Conservation (phyloP, 139 green algal genomes). For the Micractinium sp. region DNA sequence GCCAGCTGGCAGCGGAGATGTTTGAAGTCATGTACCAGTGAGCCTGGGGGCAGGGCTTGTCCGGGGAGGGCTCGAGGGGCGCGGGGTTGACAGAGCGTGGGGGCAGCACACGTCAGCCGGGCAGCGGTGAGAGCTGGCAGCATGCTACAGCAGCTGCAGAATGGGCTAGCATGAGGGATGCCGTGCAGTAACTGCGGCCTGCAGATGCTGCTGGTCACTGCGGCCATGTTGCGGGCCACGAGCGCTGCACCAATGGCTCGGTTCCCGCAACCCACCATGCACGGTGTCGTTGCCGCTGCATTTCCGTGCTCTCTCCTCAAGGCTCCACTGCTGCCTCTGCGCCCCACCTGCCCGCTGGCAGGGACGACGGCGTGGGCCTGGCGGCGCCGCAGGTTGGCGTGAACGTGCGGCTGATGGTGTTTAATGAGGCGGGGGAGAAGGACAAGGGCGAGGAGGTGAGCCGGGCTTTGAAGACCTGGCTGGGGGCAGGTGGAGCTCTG, state of each 20-base stretch:
- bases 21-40: constrained; percentile 96
- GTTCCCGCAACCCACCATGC: background rate
- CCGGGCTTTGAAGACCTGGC: background rate
- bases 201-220: background rate
- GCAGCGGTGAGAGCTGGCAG: background rate
- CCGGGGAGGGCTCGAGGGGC: background rate
- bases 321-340: background rate
- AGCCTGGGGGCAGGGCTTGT: background rate
- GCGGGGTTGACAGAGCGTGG: background rate
- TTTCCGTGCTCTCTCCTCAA: too few relatives aligned
- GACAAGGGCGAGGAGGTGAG: constrained; percentile 30
- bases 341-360: constrained; percentile 46
- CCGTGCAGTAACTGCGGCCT: too few relatives aligned
- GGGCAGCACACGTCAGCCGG: background rate
- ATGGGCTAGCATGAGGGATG: background rate
- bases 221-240: too few relatives aligned
- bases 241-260: background rate
- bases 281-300: background rate
- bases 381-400: constrained; percentile 97
- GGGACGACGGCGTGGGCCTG: constrained; percentile 96
- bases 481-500: background rate
- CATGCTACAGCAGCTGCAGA: background rate
- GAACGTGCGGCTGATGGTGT: constrained; percentile 98
- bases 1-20: constrained; percentile 87
- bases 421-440: constrained; percentile 82